Evolutionary conservation across 2,329 filamentous ascomycete species (phyloP), one percentile per base, ranked within the genome.

Genomic region (Colletotrichum horii): DNA sequence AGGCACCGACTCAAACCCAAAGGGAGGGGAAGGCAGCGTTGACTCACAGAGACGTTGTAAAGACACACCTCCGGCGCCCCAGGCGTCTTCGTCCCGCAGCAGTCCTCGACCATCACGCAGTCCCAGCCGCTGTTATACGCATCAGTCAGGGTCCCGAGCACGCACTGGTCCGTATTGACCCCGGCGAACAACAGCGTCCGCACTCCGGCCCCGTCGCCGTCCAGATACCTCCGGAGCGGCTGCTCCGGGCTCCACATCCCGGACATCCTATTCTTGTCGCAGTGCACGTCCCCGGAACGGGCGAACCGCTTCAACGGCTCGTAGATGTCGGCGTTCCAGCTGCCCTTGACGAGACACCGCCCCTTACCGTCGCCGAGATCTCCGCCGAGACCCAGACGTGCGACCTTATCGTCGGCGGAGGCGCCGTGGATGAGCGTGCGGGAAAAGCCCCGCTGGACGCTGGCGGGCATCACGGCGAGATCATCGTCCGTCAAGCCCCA

Each of bases 141-240:
- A 82, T 93, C 90, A 65, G 86, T 84, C 74, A 92, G 81, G 16
- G 89, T 91, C 1, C 89, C 89, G 26, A 88, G 84, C 9, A 93
- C 90, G 79, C 91, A 92, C 79, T 92, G 90, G 81, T 93, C 90
- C 4, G 90, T 91, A 79, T 93, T 92, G 15, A 92, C 90, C 0
- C 91, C 91, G 1, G 88, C 83, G 77, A 92, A 91, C 24, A 93
- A 79, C 60, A 92, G 79, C 7, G 89, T 92, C 60, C 77, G 86
- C 73, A 86, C 86, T 1, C 84, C 77, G 55, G 81, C 66, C 19
- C 48, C 67, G 24, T 34, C 48, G 48, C 61, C 62, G 11, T 58
- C 64, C 66, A 91, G 80, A 52, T 84, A 86, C 52, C 82, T 81
- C 70, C 85, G 85, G 61, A 89, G 82, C 9, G 84, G 83, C 60